A percentile compares a stretch with the other conserved stretches of the same genome.
These are phyloP conservation scores for Pleurotus tuoliensis DNA, from an alignment of 768 basidiomycete species.

Conservation along the genomic window DNA sequence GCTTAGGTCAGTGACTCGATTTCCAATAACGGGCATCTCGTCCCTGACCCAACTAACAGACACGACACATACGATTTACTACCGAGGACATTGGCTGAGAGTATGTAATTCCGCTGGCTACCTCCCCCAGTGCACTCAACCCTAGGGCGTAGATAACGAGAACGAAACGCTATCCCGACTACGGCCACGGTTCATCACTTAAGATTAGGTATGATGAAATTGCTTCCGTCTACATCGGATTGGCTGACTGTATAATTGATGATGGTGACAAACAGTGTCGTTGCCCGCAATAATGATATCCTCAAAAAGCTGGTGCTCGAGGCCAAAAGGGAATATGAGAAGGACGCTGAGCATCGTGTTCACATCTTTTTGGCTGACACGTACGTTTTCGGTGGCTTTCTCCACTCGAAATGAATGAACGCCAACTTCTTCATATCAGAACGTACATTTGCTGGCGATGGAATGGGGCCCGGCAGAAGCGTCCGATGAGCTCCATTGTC, in stretches of 20 bases:
- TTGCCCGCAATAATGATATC: conserved; percentile 85
- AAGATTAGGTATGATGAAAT: conserved; percentile 63
- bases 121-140: conserved; percentile 16
- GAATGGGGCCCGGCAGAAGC: conserved; percentile 85
- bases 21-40: conserved; percentile 7
- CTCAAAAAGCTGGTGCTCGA: conserved; percentile 83
- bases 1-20: conserved; percentile 52
- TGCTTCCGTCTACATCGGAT: conserved; percentile 14
- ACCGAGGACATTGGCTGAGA: conserved; percentile 84
- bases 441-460: conserved; percentile 80
- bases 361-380: conserved; percentile 88
- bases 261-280: conserved; percentile 48
- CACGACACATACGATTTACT: conserved; percentile 86
- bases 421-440: conserved; percentile 27
- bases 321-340: conserved; percentile 86
- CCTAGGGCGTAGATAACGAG: conserved; percentile 61
- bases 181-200: conserved; percentile 66
- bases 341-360: conserved; percentile 86
- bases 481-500: conserved; percentile 91
- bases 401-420: conserved; percentile 9
- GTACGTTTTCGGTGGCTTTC: conserved; percentile 41
- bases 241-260: not conserved
- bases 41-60: conserved; percentile 37
- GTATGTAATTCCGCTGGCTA: conserved; percentile 35
- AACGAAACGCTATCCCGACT: conserved; percentile 72